Conservation (phyloP, 1,284 basidiomycete species). For the Cutaneotrichosporon arboriforme region DNA sequence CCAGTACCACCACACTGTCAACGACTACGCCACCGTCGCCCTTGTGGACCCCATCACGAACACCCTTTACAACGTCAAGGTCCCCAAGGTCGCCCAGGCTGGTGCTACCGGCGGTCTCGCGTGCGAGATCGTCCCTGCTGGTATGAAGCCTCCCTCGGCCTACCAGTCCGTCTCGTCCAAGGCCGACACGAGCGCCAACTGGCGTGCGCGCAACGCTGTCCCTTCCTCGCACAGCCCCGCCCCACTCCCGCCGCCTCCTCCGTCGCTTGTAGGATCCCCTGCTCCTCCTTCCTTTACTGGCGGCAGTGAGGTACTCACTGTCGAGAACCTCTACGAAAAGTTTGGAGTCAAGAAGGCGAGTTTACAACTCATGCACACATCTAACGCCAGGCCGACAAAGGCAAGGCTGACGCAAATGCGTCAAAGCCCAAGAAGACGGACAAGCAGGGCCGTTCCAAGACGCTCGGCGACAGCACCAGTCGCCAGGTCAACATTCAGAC, state of each 20-base stretch:
- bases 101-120: not conserved
- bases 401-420: not conserved
- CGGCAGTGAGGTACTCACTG: constrained; percentile 26
- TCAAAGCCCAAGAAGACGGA: not conserved
- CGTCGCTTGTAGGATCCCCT: not conserved
- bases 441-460: constrained; percentile 2
- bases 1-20: not conserved
- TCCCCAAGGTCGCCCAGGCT: constrained; percentile 6
- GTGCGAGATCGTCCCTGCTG: constrained; percentile 4
- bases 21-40: constrained; percentile 8
- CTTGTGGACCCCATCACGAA: constrained; percentile 15
- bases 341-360: constrained; percentile 20
- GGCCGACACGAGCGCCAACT: constrained; percentile 39
- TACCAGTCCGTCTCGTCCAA: constrained; percentile 20
- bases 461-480: constrained; percentile 5
- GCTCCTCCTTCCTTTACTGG: not conserved
- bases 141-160: constrained; percentile 1
- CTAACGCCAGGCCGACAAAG: constrained; percentile 2
- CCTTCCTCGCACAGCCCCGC: not conserved
- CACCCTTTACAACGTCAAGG: constrained; percentile 10
- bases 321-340: constrained; percentile 37
- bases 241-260: not conserved
- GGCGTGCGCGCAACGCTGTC: constrained; percentile 18
- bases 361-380: no score
- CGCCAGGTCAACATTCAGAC: constrained; percentile 4